Conservation (phyloP, 2,329 filamentous ascomycete species). For the Epichloe amarillans region DNA sequence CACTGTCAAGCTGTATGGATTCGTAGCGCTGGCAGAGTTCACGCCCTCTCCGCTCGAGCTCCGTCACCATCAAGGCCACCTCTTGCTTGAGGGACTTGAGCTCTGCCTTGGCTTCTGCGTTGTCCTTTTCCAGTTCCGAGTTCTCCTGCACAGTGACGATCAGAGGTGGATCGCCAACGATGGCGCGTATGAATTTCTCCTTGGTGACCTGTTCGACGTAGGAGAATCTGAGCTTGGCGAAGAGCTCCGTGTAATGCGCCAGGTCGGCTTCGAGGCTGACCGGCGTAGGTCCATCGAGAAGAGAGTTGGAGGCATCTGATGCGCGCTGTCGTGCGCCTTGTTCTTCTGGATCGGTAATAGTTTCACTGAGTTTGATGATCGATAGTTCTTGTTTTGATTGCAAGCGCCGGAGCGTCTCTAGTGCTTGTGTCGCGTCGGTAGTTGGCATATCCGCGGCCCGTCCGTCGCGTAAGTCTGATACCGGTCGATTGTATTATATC, state of each 20-base stretch:
- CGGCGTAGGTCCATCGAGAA: constrained; percentile 55
- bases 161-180: constrained; percentile 79
- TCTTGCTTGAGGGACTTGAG: constrained; percentile 71
- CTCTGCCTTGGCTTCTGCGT: constrained; percentile 57
- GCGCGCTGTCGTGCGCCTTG: constrained; percentile 36
- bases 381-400: constrained; percentile 49
- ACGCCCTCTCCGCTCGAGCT: constrained; percentile 53
- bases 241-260: constrained; percentile 84
- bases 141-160: constrained; percentile 79
- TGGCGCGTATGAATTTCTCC: constrained; percentile 89
- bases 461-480: background rate
- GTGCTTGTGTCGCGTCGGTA: constrained; percentile 24
- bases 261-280: constrained; percentile 72
- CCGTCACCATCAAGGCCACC: constrained; percentile 57
- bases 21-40: constrained; percentile 44
- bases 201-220: constrained; percentile 98
- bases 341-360: constrained; percentile 43
- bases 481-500: background rate
- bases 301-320: constrained; percentile 58
- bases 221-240: constrained; percentile 89
- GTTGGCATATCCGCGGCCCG: constrained; percentile 15
- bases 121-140: constrained; percentile 54
- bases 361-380: constrained; percentile 65
- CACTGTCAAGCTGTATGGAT: constrained; percentile 33
- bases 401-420: constrained; percentile 38